phyloP scores from a whole-genome alignment of 352 stramenopile genomes.

The Hyaloperonospora brassicae region DNA sequence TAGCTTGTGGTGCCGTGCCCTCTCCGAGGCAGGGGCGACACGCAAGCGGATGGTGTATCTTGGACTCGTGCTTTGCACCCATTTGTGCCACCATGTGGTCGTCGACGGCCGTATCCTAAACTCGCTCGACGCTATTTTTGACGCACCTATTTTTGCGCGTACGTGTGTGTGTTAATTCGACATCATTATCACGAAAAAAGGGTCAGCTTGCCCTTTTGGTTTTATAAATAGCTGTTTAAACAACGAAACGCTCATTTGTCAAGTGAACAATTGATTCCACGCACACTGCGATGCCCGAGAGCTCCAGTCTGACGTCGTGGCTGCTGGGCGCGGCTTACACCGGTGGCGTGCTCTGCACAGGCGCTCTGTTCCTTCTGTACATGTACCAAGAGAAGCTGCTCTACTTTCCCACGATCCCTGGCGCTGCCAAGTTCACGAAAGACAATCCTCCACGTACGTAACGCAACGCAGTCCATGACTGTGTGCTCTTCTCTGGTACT shows the following conservation, averaged over 20 bases:
- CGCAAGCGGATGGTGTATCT: no score
- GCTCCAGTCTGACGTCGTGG: constrained; percentile 44
- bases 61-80: no score
- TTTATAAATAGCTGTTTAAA: neutral
- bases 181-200: neutral
- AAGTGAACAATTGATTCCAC: neutral
- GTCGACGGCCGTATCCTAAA: no score
- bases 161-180: no score
- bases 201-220: neutral
- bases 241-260: neutral
- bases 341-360: constrained; percentile 45
- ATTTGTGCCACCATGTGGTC: no score
- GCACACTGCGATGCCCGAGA: constrained; percentile 32
- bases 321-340: constrained; percentile 57
- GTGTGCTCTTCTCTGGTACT: constrained; percentile 1
- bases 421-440: constrained; percentile 67
- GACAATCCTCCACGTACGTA: constrained; percentile 63
- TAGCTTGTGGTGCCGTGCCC: neutral
- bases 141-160: neutral
- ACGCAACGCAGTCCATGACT: neutral
- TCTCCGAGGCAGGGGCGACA: neutral
- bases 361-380: constrained; percentile 66
- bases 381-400: constrained; percentile 77
- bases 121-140: no score
- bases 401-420: constrained; percentile 76